Conservation (phyloP, 768 basidiomycete species). For the Boletus sp. region DNA sequence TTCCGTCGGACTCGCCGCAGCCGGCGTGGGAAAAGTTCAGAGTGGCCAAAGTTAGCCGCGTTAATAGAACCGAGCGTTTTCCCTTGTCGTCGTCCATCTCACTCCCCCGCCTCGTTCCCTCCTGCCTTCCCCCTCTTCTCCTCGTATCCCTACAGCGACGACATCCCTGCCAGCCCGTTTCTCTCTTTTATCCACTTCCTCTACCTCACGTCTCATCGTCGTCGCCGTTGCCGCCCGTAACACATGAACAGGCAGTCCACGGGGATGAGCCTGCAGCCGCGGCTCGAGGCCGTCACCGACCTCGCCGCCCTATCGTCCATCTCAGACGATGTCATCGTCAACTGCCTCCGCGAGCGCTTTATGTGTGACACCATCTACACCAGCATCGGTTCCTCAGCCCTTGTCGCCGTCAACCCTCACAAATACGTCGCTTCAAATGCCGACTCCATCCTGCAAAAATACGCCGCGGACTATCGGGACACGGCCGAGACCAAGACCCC, state of each 20-base stretch:
- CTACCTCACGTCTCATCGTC: not conserved
- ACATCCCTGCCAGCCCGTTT: not conserved
- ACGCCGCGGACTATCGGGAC: slow-evolving; percentile 82
- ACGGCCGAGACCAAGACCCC: slow-evolving; percentile 57
- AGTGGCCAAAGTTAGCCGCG: slow-evolving; percentile 27
- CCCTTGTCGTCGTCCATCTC: slow-evolving; percentile 15
- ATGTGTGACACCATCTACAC: slow-evolving; percentile 84
- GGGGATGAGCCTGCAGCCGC: slow-evolving; percentile 51
- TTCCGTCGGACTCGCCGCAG: not conserved
- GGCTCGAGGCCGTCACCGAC: slow-evolving; percentile 70
- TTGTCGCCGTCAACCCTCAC: slow-evolving; percentile 91
- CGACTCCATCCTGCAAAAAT: slow-evolving; percentile 81
- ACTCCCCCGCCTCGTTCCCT: slow-evolving; percentile 20
- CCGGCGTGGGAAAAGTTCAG: slow-evolving; percentile 22
- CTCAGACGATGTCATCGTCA: slow-evolving; percentile 81
- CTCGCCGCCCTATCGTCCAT: slow-evolving; percentile 62
- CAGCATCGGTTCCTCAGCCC: slow-evolving; percentile 58
- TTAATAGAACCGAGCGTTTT: slow-evolving; percentile 18
- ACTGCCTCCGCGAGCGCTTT: slow-evolving; percentile 83
- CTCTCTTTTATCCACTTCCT: not conserved
- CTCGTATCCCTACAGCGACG: slow-evolving; percentile 8
- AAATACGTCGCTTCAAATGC: slow-evolving; percentile 83
- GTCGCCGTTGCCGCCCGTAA: not conserved
- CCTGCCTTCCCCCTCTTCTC: slow-evolving; percentile 7
- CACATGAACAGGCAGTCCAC: slow-evolving; percentile 45